phyloP scores from a whole-genome alignment of 2,329 filamentous ascomycete genomes.

The Fusarium globosum region DNA sequence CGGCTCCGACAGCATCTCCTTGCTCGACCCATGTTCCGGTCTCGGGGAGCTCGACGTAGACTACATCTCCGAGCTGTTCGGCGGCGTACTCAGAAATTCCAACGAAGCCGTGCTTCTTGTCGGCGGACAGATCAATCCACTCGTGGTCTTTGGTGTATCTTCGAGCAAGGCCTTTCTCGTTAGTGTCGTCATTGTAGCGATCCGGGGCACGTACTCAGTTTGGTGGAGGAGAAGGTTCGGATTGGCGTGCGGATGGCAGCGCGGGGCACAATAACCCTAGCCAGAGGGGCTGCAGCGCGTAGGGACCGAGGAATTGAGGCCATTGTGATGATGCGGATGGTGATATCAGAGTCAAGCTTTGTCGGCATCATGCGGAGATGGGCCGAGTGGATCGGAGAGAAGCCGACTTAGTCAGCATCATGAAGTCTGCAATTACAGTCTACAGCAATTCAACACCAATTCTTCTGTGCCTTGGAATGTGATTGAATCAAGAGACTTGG shows the following conservation, averaged over 20 bases:
- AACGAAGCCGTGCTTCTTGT: conserved; percentile 82
- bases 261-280: conserved; percentile 53
- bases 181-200: conserved; percentile 3
- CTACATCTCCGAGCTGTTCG: conserved; percentile 92
- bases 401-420: conserved; percentile 36
- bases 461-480: background rate
- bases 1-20: conserved; percentile 90
- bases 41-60: conserved; percentile 94
- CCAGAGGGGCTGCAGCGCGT: conserved; percentile 60
- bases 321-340: conserved; percentile 55
- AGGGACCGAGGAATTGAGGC: conserved; percentile 70
- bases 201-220: conserved; percentile 46
- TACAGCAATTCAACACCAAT: background rate
- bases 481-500: background rate
- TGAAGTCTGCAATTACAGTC: background rate
- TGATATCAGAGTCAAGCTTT: conserved; percentile 39
- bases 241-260: conserved; percentile 57
- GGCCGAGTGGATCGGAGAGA: conserved; percentile 34
- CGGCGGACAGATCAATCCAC: conserved; percentile 90
- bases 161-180: conserved; percentile 69
- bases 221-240: conserved; percentile 55
- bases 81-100: conserved; percentile 95
- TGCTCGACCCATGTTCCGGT: conserved; percentile 71
- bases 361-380: conserved; percentile 34
- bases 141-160: conserved; percentile 98